Percentiles rank a stretch among this genome's conserved stretches.
Evolutionary conservation across 2,329 filamentous ascomycete genomes (phyloP).

Genomic region (Colletotrichum sp.): DNA sequence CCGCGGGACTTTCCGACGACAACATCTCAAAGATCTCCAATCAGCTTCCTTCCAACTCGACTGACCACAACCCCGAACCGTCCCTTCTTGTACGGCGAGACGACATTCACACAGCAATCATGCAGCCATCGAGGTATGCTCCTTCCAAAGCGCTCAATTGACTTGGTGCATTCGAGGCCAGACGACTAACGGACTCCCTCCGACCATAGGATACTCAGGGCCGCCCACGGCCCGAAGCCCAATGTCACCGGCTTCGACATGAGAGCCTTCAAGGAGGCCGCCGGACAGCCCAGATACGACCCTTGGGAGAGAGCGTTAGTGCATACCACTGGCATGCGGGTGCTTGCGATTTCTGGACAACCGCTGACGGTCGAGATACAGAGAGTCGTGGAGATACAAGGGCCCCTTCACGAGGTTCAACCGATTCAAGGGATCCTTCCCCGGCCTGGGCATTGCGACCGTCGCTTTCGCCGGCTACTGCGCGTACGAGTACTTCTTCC

Average conservation of each 20-base stretch:
- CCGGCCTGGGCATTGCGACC: conserved; percentile 89
- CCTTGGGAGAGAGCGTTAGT: conserved; percentile 71
- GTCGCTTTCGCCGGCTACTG: conserved; percentile 92
- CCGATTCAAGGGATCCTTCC: conserved; percentile 85
- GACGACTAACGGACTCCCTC: neutral
- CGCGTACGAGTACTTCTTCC: conserved; percentile 85
- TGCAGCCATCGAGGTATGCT: conserved; percentile 32
- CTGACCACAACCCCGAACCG: conserved; percentile 10
- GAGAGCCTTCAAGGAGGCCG: conserved; percentile 76
- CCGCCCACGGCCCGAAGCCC: conserved; percentile 54
- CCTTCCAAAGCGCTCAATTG: neutral
- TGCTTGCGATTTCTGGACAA: neutral
- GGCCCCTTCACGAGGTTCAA: conserved; percentile 89
- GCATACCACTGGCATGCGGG: neutral
- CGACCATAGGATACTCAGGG: conserved; percentile 52
- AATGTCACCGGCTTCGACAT: conserved; percentile 95
- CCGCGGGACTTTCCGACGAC: conserved; percentile 20
- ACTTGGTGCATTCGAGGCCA: neutral
- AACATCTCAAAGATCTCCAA: conserved; percentile 14
- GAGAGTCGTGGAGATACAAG: conserved; percentile 93
- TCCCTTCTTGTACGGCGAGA: conserved; percentile 14
- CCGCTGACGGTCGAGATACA: conserved; percentile 41
- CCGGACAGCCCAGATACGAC: conserved; percentile 67
- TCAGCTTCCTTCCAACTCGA: conserved; percentile 22
- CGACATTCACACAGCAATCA: conserved; percentile 26